Conservation (phyloP, 2,329 filamentous ascomycete species). For the Penicillium freii region DNA sequence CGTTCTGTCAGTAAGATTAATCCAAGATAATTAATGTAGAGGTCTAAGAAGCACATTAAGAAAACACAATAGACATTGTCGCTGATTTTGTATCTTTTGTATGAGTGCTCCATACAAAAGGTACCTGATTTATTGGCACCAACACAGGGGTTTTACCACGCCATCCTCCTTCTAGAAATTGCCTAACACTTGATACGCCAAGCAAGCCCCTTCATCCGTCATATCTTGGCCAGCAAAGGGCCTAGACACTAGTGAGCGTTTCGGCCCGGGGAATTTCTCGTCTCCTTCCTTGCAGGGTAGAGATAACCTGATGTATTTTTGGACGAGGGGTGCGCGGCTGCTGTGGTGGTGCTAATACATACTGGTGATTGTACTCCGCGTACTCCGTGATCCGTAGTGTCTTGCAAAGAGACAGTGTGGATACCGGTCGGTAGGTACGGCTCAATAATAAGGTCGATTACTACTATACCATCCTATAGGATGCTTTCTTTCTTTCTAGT, state of each 20-base stretch:
- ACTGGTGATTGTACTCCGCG: neutral
- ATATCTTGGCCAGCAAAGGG: neutral
- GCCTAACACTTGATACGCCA: neutral
- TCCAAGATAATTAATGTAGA: neutral
- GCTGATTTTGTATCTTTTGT: neutral
- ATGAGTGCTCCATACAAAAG: neutral
- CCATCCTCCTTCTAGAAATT: neutral
- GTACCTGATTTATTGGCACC: neutral
- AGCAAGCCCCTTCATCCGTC: neutral
- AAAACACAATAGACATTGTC: neutral
- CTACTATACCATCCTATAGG: neutral
- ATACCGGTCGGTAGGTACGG: no score
- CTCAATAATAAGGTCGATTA: neutral
- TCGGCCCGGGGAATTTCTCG: neutral
- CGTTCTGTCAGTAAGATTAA: neutral
- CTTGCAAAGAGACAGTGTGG: neutral
- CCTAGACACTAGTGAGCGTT: neutral
- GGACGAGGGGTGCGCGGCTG: neutral
- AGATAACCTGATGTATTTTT: slow-evolving; percentile 1
- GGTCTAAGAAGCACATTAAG: neutral
- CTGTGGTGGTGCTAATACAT: neutral
- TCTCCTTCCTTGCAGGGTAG: slow-evolving; percentile 7
- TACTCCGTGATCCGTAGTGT: neutral
- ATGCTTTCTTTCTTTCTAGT: neutral
- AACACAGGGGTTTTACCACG: neutral